Conservation (phyloP, 2,329 filamentous ascomycete species). For the Nemania sp. region DNA sequence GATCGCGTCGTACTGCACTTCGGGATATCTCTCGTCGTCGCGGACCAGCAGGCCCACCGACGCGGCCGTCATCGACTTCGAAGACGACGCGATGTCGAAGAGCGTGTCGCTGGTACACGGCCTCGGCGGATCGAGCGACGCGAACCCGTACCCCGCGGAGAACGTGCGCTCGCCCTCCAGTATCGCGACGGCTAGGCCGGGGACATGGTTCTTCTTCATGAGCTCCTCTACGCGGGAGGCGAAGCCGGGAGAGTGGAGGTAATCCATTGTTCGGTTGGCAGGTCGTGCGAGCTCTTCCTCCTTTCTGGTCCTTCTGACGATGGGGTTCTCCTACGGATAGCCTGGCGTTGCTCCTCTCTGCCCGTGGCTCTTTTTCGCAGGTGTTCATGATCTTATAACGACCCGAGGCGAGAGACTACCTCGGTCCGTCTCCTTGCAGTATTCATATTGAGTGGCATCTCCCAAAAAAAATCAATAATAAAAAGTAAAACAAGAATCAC, state of each 20-base stretch:
- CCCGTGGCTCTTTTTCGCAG: background rate
- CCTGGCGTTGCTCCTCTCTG: background rate
- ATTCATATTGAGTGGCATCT: background rate
- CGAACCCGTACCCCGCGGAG: slow-evolving; percentile 34
- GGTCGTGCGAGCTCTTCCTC: background rate
- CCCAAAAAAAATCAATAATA: too few species aligned
- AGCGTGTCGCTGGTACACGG: slow-evolving; percentile 36
- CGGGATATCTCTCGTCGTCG: slow-evolving; percentile 38
- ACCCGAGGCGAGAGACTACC: background rate
- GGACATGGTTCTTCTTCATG: slow-evolving; percentile 32
- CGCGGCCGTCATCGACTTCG: slow-evolving; percentile 37
- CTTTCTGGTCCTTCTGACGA: background rate
- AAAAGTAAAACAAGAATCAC: too few species aligned
- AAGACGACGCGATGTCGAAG: slow-evolving; percentile 39
- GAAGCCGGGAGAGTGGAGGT: slow-evolving; percentile 26
- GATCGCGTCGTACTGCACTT: slow-evolving; percentile 35
- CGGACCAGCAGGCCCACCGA: slow-evolving; percentile 39
- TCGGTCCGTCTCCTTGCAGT: background rate
- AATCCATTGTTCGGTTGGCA: slow-evolving; percentile 24
- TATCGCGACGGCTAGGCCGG: slow-evolving; percentile 33
- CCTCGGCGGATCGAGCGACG: slow-evolving; percentile 34
- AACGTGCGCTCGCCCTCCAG: slow-evolving; percentile 27
- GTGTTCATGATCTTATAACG: background rate
- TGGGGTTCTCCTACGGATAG: background rate
- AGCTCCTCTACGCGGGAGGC: slow-evolving; percentile 23